Evolutionary conservation across 176 grass and related monocot genomes (phyloP).

Genomic region (Musa acuminata): DNA sequence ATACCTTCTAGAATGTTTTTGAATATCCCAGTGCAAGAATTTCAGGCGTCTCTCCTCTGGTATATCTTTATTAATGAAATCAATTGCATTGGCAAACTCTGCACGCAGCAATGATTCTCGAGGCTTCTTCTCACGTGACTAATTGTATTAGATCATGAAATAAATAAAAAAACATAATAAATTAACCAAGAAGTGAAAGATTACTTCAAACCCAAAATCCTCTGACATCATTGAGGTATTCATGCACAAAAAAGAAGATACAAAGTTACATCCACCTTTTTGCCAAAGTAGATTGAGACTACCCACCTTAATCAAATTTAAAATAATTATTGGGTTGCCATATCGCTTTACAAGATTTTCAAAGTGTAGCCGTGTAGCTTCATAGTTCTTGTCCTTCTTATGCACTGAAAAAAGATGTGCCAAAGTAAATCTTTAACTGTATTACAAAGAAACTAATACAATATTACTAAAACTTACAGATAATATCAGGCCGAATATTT

Average conservation of each 20-base stretch:
- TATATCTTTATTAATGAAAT: conserved; percentile 76
- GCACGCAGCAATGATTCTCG: conserved; percentile 86
- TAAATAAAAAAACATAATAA: neutral
- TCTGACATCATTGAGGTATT: neutral
- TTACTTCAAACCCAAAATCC: neutral
- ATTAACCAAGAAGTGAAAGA: conserved; percentile 1
- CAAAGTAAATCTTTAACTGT: conserved; percentile 2
- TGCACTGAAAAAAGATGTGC: conserved; percentile 42
- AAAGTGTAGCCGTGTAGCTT: conserved; percentile 81
- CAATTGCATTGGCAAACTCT: conserved; percentile 86
- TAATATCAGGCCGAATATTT: conserved; percentile 94
- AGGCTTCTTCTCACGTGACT: conserved; percentile 96
- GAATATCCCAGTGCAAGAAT: conserved; percentile 98
- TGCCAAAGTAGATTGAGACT: neutral
- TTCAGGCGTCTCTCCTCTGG: conserved; percentile 51
- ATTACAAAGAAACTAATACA: neutral
- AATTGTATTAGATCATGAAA: conserved; percentile 22
- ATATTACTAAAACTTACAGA: conserved; percentile 43
- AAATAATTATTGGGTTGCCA: conserved; percentile 86
- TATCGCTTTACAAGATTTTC: conserved; percentile 94
- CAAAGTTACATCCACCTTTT: neutral
- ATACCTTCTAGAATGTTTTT: conserved; percentile 88
- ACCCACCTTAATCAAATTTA: conserved; percentile 98
- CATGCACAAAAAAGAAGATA: neutral
- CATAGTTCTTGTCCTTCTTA: conserved; percentile 63